Conservation (phyloP, 2,329 filamentous ascomycete genomes). For the Epichloe elymi region DNA sequence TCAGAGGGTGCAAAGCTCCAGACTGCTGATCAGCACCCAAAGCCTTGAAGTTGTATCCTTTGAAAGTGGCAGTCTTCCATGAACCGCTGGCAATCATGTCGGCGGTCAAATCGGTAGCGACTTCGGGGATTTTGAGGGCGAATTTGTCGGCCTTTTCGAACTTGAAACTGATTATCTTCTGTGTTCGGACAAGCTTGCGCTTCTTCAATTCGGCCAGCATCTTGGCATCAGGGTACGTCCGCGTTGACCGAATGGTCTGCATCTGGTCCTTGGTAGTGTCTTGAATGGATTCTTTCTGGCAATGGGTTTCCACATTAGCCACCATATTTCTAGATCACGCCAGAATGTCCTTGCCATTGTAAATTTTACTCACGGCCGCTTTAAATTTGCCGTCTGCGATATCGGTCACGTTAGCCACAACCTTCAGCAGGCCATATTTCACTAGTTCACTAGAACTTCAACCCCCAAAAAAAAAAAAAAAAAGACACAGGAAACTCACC, state of each 20-base stretch:
- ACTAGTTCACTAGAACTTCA: background rate
- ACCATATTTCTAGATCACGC: background rate
- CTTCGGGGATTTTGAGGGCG: conserved; percentile 74
- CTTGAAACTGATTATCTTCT: conserved; percentile 77
- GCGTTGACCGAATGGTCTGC: conserved; percentile 55
- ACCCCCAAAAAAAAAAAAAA: background rate
- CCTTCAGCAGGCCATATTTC: background rate
- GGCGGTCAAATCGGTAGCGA: conserved; percentile 87
- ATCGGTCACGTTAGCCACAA: conserved; percentile 2
- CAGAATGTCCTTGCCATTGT: background rate
- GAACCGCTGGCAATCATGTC: conserved; percentile 81
- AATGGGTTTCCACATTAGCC: background rate
- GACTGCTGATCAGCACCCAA: conserved; percentile 48
- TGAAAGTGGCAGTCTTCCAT: conserved; percentile 89
- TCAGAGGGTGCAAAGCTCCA: conserved; percentile 57
- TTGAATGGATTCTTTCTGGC: conserved; percentile 55
- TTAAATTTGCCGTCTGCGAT: conserved; percentile 7
- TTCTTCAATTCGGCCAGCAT: conserved; percentile 73
- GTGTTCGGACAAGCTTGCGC: conserved; percentile 72
- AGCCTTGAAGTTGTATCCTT: conserved; percentile 66
- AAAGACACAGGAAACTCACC: conserved; percentile 26
- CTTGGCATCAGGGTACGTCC: conserved; percentile 57
- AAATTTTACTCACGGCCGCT: conserved; percentile 5
- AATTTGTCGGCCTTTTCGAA: conserved; percentile 80
- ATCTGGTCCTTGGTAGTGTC: conserved; percentile 71